These are phyloP conservation scores for Rhodotorula taiwanensis DNA, from an alignment of 768 basidiomycete species.

Conservation along the genomic window DNA sequence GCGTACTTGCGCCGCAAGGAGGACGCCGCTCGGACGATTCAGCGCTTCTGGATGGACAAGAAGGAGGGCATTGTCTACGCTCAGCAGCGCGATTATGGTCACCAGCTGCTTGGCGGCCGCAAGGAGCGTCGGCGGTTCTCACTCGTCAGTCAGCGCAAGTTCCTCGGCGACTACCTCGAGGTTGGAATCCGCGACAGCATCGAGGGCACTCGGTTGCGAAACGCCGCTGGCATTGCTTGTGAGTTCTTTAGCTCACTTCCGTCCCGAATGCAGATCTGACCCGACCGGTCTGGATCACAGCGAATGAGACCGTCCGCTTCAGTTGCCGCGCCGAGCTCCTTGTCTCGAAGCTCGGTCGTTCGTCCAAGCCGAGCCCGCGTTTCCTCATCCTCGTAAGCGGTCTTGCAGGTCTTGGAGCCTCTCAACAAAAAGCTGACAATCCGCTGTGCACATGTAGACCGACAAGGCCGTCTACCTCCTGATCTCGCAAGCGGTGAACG, in stretches of 20 bases:
- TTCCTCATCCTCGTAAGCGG: constrained; percentile 75
- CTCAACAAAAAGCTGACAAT: neutral
- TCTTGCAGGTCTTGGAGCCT: no score
- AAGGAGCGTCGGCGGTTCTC: constrained; percentile 93
- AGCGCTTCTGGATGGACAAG: constrained; percentile 98
- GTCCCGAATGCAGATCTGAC: no score
- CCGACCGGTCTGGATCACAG: constrained; percentile 48
- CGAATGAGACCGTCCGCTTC: constrained; percentile 67
- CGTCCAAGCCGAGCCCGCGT: constrained; percentile 85
- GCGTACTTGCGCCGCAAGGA: constrained; percentile 93
- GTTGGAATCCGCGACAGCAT: constrained; percentile 63
- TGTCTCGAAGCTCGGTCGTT: constrained; percentile 74
- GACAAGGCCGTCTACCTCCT: constrained; percentile 77
- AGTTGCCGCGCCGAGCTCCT: constrained; percentile 73
- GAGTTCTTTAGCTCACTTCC: constrained; percentile 41
- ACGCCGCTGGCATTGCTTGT: constrained; percentile 69
- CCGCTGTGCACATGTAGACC: constrained; percentile 53
- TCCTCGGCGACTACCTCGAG: constrained; percentile 92
- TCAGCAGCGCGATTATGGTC: constrained; percentile 87
- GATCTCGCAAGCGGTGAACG: constrained; percentile 55
- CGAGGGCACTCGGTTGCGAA: constrained; percentile 66
- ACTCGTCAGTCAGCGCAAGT: constrained; percentile 85
- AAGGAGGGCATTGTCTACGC: constrained; percentile 86
- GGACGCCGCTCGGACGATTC: constrained; percentile 89
- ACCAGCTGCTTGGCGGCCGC: constrained; percentile 77